Base-by-base conservation (phyloP, 768 basidiomycete genomes). In the Daedaleopsis nitida region DNA sequence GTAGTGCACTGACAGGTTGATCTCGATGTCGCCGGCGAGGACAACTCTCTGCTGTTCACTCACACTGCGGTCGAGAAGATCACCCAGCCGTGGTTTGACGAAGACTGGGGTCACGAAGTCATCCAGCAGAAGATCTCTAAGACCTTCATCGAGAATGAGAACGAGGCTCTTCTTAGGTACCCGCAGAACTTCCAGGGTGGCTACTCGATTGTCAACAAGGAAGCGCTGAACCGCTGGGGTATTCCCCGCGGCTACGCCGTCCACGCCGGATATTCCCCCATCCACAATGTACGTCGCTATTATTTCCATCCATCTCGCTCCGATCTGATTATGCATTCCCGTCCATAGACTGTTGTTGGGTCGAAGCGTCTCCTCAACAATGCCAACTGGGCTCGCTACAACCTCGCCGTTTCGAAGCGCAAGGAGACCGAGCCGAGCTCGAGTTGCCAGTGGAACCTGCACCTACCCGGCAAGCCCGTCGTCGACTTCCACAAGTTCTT, bases 301-400 rank as follows among this genome's bases (percentile, higher is more conserved):
- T n/a, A n/a, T 21, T 21, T 42, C 44, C 1, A 43, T 47, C 8
- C 23, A 21, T 21, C 45, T 17, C 52, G 4, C 16, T 47, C 11
- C 19, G 34, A 19, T 8, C 3, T 12, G 21, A 4, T 17, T 3
- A 19, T 9, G 7, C 37, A 14, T n/a, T 34, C 9, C 34, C 11
- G 16, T 19, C n/a, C 57, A 34, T 37, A 85, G 85, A 82, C 82
- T 5, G 81, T 84, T 52, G 77, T 86, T 0, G 81, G 86, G 6
- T 84, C 81, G 37, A 87, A 86, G 72, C 79, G 86, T 1, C 75
- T 85, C 9, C 70, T 82, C 51, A 80, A 85, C 37, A 88, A 87
- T 55, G 85, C 81, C 4, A 84, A 88, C 65, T 89, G 86, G 83
- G 86, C 86, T 3, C 80, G 83, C 37, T 84, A 87, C 68, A 84